Evolutionary conservation across 2,329 filamentous ascomycete species (phyloP), one percentile per base, ranked within the genome.

Genomic region (Colletotrichum sansevieriae): DNA sequence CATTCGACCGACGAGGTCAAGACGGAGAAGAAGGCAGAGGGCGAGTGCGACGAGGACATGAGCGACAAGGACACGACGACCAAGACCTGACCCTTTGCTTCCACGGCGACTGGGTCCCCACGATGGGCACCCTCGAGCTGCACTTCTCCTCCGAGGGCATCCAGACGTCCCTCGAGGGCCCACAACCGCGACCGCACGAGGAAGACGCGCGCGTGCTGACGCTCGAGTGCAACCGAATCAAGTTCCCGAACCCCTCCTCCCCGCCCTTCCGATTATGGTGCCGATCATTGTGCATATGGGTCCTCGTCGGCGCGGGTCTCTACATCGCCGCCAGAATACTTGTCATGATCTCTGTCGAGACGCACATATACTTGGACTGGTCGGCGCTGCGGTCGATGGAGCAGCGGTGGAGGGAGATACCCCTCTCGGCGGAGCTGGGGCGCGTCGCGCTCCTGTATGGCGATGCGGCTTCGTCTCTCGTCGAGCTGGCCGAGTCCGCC

Each of bases 301-400:
- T 2, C 0, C 0, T 51, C 12, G 25, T 33, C 13, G 25, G 20
- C 13, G 13, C 7, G 12, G 25, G 47, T 13, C 47, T 29, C 47
- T 51, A 33, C 20, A 4, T 51, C 1, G 47, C 47, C 11, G 47
- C 47, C 10, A 29, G 2, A 3, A 33, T 15, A 8, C 12, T 51
- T 4, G 22, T 51, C 18, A 51, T 51, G 47, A 51, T 51, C 22
- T 22, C 47, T 13, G 47, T 51, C 9, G 18, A 51, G 22, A 29
- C 7, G 13, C 22, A 51, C 47, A 29, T n/a, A 51, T 51, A 51
- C 47, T 33, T 22, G 18, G 47, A 51, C 47, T 2, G 18, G 47
- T 51, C 47, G 22, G 47, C 22, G 22, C 47, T 25, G 47, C 18
- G 12, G 47, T 51, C 47, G 18, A 51, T 51, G 47, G 47, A 51